Conservation (phyloP, 148 eudicot genomes). For the Chenopodium formosanum region DNA sequence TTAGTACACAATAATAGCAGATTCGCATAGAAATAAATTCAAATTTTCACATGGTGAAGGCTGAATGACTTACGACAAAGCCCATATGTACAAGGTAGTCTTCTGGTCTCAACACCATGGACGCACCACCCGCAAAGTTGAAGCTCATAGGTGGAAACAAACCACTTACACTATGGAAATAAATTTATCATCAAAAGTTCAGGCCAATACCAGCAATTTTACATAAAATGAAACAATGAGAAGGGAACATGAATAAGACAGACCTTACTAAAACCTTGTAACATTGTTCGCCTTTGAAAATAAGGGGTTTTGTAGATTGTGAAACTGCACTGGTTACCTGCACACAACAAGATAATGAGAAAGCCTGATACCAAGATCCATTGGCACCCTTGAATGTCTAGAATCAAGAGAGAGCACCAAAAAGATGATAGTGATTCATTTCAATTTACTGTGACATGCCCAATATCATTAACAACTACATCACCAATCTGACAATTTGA, state of each 20-base stretch:
- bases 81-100: conserved; percentile 79
- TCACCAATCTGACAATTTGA: no score
- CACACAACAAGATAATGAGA: conserved; percentile 7
- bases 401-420: background rate
- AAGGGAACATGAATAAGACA: conserved; percentile 8
- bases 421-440: background rate
- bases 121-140: conserved; percentile 87
- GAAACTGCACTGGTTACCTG: conserved; percentile 77
- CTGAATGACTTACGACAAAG: conserved; percentile 61
- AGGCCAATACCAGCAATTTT: background rate
- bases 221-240: background rate
- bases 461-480: no score
- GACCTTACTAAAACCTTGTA: conserved; percentile 69
- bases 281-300: conserved; percentile 70
- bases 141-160: conserved; percentile 76
- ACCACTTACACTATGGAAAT: conserved; percentile 45
- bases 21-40: background rate
- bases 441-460: background rate
- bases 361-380: background rate
- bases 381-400: background rate
- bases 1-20: background rate
- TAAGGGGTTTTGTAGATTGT: conserved; percentile 52
- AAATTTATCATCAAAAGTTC: background rate
- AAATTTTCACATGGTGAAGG: conserved; percentile 5
- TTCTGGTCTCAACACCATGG: conserved; percentile 73